Evolutionary conservation across 495 filamentous ascomycete genomes (phyloP).

Genomic region (Neurospora sp.): DNA sequence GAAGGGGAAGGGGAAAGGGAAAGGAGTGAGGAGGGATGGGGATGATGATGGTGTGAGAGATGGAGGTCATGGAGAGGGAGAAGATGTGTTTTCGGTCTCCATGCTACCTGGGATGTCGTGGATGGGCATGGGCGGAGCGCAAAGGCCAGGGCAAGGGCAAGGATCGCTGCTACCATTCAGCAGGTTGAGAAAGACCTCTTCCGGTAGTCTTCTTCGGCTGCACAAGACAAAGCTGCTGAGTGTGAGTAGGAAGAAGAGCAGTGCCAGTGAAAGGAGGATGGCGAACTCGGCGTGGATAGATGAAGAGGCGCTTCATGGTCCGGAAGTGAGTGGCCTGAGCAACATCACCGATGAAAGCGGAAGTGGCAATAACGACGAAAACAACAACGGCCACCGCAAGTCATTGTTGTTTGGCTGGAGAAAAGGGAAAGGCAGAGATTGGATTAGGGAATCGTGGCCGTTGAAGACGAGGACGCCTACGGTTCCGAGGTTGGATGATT

Average conservation of each 20-base stretch:
- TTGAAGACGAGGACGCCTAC: slow-evolving; percentile 12
- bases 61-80: neutral
- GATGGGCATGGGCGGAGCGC: neutral
- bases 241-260: neutral
- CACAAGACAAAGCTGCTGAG: neutral
- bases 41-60: neutral
- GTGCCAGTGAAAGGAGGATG: slow-evolving; percentile 6
- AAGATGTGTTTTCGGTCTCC: slow-evolving; percentile 1
- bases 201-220: neutral
- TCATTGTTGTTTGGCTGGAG: neutral
- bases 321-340: slow-evolving; percentile 16
- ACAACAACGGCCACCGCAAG: slow-evolving; percentile 3
- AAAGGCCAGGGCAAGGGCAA: neutral
- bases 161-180: neutral
- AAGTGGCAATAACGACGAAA: neutral
- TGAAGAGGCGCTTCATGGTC: slow-evolving; percentile 33
- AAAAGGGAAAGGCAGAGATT: neutral
- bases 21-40: neutral
- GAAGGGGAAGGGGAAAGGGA: neutral
- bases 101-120: neutral
- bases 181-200: neutral
- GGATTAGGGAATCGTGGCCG: slow-evolving; percentile 8
- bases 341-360: slow-evolving; percentile 2
- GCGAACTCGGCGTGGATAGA: slow-evolving; percentile 28
- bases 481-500: slow-evolving; percentile 9